Conservation (phyloP, 371 early-diverging fungal genomes). For the Mucor plumbeus region DNA sequence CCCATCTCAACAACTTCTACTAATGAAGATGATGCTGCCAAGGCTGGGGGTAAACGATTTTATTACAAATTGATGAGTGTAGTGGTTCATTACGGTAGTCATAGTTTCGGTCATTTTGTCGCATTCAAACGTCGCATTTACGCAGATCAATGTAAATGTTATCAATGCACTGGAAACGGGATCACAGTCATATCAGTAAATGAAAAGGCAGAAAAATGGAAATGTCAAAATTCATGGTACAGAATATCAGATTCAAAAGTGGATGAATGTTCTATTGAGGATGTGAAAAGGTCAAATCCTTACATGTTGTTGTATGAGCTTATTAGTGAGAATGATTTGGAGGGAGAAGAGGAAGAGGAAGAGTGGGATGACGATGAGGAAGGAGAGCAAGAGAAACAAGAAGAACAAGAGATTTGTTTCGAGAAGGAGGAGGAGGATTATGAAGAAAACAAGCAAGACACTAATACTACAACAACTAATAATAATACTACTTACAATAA, state of each 20-base stretch:
- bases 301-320: constrained; percentile 91
- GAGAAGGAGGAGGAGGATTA: not conserved
- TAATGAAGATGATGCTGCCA: not conserved
- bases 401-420: no score
- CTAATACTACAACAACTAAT: not conserved
- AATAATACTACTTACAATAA: constrained; percentile 4
- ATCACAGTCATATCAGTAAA: not conserved
- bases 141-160: constrained; percentile 40
- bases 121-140: constrained; percentile 75
- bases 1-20: constrained; percentile 52
- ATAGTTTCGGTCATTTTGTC: constrained; percentile 92
- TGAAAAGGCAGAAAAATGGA: constrained; percentile 18
- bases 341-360: not conserved
- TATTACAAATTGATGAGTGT: constrained; percentile 68
- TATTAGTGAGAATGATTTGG: constrained; percentile 15
- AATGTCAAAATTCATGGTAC: constrained; percentile 56
- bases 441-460: not conserved
- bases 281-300: constrained; percentile 75
- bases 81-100: constrained; percentile 89
- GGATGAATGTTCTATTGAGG: constrained; percentile 66
- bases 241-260: constrained; percentile 88
- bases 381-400: not conserved
- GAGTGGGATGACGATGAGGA: constrained; percentile 5
- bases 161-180: constrained; percentile 12
- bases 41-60: not conserved